A percentile compares a stretch with the other conserved stretches of the same genome.
Evolutionary conservation across 1,139 yeast genomes (phyloP).

Genomic region (Hyphopichia buzzinii): DNA sequence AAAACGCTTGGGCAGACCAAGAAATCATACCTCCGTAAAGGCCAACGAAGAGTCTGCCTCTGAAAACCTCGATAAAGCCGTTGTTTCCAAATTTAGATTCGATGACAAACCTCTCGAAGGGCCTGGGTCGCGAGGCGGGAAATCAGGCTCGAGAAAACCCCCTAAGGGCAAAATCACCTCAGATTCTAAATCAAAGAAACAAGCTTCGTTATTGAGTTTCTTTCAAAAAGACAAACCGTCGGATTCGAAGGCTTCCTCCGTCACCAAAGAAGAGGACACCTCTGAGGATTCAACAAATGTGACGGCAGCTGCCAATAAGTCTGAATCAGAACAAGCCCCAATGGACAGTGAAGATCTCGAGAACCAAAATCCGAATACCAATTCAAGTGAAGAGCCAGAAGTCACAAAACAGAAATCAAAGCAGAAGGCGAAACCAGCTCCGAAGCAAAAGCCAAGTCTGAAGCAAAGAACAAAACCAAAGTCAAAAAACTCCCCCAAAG

Average conservation of each 20-base stretch:
- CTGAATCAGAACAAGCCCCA: too few species aligned
- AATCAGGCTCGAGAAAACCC: constrained; percentile 14
- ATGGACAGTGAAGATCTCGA: too few species aligned
- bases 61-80: constrained; percentile 31
- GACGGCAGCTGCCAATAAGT: too few species aligned
- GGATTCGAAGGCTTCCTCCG: too few species aligned
- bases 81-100: constrained; percentile 35
- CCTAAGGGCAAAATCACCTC: constrained; percentile 31
- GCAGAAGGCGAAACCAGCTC: not conserved
- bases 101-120: constrained; percentile 41
- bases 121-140: constrained; percentile 47
- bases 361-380: too few species aligned
- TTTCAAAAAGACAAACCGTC: not conserved
- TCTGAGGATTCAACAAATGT: too few species aligned
- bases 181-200: constrained; percentile 20
- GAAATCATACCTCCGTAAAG: constrained; percentile 22
- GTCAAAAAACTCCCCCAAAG: constrained; percentile 3
- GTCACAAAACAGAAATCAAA: too few species aligned
- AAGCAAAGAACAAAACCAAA: constrained; percentile 1
- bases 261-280: constrained; percentile 4
- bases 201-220: constrained; percentile 19
- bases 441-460: not conserved
- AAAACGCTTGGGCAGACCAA: constrained; percentile 37
- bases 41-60: constrained; percentile 19
- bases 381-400: too few species aligned